Evolutionary conservation across 2,329 filamentous ascomycete genomes (phyloP).

Genomic region (Ophiostoma australiae): DNA sequence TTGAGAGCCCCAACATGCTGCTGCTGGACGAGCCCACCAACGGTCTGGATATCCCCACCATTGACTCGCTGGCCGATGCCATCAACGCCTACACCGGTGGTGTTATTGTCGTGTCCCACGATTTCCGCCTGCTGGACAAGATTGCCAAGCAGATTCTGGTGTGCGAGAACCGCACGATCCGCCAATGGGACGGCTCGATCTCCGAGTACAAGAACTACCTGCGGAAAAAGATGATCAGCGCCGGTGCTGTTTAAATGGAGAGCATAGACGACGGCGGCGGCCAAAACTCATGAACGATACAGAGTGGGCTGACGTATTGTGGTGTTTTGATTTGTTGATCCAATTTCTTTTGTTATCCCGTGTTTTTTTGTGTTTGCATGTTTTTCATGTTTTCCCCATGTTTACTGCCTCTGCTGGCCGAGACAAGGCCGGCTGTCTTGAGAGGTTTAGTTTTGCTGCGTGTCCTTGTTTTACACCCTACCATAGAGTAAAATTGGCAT

Average conservation of each 20-base stretch:
- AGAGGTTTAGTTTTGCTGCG: neutral
- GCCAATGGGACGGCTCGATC: constrained; percentile 81
- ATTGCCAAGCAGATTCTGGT: constrained; percentile 99
- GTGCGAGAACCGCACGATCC: constrained; percentile 95
- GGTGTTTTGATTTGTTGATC: constrained; percentile 19
- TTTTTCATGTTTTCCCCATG: neutral
- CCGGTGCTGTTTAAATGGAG: constrained; percentile 70
- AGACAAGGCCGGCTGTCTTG: neutral
- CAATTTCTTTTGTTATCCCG: constrained; percentile 10
- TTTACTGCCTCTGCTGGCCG: neutral
- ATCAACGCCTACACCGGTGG: constrained; percentile 95
- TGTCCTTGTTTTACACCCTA: constrained; percentile 15
- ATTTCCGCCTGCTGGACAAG: constrained; percentile 98
- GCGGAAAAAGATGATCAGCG: constrained; percentile 95
- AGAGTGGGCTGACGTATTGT: constrained; percentile 19
- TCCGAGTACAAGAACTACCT: constrained; percentile 97
- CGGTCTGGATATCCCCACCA: constrained; percentile 97
- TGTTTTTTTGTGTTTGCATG: constrained; percentile 3
- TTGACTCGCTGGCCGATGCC: constrained; percentile 93
- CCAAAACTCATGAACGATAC: constrained; percentile 14
- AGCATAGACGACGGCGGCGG: constrained; percentile 10
- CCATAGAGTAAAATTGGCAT: constrained; percentile 20
- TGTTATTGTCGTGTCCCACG: constrained; percentile 97
- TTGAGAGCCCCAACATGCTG: constrained; percentile 96
- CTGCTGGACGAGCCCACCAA: constrained; percentile 98